These are phyloP conservation scores for Asterophora parasitica DNA, from an alignment of 768 basidiomycete species.

Conservation along the genomic window DNA sequence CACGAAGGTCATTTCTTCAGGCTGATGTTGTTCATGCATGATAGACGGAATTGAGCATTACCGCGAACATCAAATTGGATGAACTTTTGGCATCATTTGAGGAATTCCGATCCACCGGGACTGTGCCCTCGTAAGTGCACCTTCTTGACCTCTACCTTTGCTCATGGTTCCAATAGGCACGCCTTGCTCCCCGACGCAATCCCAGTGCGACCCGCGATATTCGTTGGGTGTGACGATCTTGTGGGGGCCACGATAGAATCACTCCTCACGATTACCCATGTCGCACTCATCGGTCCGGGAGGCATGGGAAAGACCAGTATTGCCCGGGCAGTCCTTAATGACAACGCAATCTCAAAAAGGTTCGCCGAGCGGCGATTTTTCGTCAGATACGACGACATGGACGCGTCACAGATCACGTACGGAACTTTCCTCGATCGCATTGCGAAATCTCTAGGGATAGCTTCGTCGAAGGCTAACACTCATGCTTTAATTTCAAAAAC, in stretches of 20 bases:
- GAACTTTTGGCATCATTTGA: slow-evolving; percentile 3
- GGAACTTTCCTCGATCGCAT: slow-evolving; percentile 9
- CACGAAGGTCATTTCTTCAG: no score
- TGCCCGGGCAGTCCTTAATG: slow-evolving; percentile 6
- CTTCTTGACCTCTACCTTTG: not conserved
- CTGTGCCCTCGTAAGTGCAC: not conserved
- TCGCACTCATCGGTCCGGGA: slow-evolving; percentile 12
- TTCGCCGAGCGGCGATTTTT: slow-evolving; percentile 8
- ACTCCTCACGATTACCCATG: not conserved
- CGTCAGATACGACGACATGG: slow-evolving; percentile 12
- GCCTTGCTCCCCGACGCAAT: not conserved
- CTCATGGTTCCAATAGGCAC: no score
- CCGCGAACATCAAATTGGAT: slow-evolving; percentile 8
- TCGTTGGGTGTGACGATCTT: not conserved
- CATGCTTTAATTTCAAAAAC: not conserved
- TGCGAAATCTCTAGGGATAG: not conserved
- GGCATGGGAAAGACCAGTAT: slow-evolving; percentile 16
- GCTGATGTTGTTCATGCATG: not conserved
- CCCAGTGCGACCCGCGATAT: not conserved
- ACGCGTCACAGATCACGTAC: slow-evolving; percentile 4
- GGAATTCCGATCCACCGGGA: not conserved
- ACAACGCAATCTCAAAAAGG: not conserved
- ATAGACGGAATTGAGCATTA: slow-evolving; percentile 9
- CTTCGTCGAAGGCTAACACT: not conserved
- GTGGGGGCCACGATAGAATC: not conserved